A percentile compares a stretch with the other conserved stretches of the same genome.
phyloP scores from a whole-genome alignment of 208 protist species.

The Trypanosoma grayi region DNA sequence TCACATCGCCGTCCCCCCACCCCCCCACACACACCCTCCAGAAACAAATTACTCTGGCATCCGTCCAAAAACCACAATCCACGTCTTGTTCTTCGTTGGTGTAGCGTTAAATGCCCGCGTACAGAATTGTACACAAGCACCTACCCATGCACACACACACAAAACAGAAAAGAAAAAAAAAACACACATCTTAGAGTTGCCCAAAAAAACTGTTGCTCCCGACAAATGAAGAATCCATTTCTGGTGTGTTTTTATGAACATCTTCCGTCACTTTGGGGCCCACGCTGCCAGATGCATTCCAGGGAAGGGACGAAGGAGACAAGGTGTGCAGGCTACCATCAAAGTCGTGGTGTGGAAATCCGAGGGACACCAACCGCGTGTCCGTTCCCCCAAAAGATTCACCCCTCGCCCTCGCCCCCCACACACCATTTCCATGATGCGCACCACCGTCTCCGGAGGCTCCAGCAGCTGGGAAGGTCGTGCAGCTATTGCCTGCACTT shows the following conservation, averaged over 20 bases:
- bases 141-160: not conserved
- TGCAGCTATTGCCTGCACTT: constrained; percentile 22
- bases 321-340: constrained; percentile 40
- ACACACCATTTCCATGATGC: not conserved
- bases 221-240: not conserved
- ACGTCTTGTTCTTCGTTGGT: no score
- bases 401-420: not conserved
- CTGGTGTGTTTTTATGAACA: not conserved
- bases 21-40: no score
- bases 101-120: no score
- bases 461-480: not conserved
- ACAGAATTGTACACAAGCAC: not conserved
- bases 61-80: no score
- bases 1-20: no score
- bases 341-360: constrained; percentile 6
- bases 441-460: not conserved
- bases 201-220: constrained; percentile 1
- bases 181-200: not conserved
- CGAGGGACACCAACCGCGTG: not conserved
- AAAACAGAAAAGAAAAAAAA: constrained; percentile 4
- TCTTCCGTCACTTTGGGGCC: constrained; percentile 14
- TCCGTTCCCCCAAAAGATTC: not conserved
- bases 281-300: constrained; percentile 36
- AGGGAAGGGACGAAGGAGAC: constrained; percentile 26
- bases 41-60: no score